Evolutionary conservation across 2,329 filamentous ascomycete genomes (phyloP).

Genomic region (Epichloe brachyelytri): DNA sequence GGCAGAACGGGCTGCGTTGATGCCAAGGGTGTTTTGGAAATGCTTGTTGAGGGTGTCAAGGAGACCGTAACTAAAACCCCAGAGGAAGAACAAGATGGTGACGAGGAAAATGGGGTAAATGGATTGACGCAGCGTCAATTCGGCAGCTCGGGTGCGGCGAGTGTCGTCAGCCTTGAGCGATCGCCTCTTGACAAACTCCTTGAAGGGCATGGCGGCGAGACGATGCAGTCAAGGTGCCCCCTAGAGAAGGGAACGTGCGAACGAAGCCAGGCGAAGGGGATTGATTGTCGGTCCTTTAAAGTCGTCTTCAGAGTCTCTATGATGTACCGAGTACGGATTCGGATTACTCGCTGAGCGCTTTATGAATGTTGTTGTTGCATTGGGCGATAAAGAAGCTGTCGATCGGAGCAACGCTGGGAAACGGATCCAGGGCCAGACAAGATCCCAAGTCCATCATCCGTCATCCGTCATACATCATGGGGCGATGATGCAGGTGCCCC

Average conservation of each 20-base stretch:
- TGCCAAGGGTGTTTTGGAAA: constrained; percentile 33
- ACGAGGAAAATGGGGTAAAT: constrained; percentile 50
- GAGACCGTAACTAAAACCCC: constrained; percentile 34
- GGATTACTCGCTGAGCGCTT: background rate
- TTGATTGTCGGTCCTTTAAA: background rate
- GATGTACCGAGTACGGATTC: background rate
- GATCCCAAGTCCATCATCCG: background rate
- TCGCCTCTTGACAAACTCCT: constrained; percentile 30
- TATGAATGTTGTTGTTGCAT: background rate
- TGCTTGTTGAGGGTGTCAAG: constrained; percentile 37
- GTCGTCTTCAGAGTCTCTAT: background rate
- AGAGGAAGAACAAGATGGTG: constrained; percentile 33
- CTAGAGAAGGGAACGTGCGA: background rate
- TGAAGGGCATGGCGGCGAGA: constrained; percentile 24
- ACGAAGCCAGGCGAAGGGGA: background rate
- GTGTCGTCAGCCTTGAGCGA: constrained; percentile 31
- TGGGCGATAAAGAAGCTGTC: background rate
- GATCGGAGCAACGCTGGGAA: background rate
- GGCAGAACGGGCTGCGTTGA: constrained; percentile 30
- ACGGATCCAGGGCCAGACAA: background rate
- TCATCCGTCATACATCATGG: background rate
- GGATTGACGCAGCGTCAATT: constrained; percentile 54
- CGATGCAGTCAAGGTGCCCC: background rate
- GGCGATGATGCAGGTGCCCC: background rate
- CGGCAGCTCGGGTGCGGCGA: constrained; percentile 28